Conservation (phyloP, 805 yeast genomes). For the Starmerella asiatica region DNA sequence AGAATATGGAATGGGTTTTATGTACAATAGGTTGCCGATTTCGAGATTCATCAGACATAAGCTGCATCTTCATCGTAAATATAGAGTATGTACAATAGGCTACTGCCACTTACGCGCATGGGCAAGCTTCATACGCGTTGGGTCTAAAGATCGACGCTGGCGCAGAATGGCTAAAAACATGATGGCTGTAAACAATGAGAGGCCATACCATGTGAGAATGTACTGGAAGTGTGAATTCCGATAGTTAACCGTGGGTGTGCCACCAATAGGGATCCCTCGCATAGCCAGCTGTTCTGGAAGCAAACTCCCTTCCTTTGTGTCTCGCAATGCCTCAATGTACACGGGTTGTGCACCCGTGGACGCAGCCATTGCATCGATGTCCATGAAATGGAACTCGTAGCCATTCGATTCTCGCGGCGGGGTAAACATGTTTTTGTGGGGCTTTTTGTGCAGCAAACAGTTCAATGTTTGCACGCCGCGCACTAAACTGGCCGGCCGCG, state of each 20-base stretch:
- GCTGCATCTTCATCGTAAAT: too few species aligned
- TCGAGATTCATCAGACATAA: too few species aligned
- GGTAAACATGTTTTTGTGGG: slow-evolving; percentile 51
- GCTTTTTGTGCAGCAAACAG: slow-evolving; percentile 61
- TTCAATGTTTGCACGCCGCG: slow-evolving; percentile 55
- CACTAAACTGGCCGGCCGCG: slow-evolving; percentile 57
- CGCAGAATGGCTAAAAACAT: slow-evolving; percentile 44
- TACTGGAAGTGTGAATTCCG: slow-evolving; percentile 87
- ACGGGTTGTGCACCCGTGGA: slow-evolving; percentile 56
- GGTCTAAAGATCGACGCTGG: slow-evolving; percentile 26
- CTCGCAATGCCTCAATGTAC: slow-evolving; percentile 60
- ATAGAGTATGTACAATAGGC: too few species aligned
- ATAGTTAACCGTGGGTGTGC: slow-evolving; percentile 63
- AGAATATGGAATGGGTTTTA: too few species aligned
- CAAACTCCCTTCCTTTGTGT: slow-evolving; percentile 28
- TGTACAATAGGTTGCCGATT: too few species aligned
- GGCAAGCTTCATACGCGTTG: slow-evolving; percentile 19
- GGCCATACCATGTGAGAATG: slow-evolving; percentile 88
- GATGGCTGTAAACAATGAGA: slow-evolving; percentile 57
- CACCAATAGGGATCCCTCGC: slow-evolving; percentile 86
- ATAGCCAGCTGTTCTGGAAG: slow-evolving; percentile 43
- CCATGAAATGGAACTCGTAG: slow-evolving; percentile 64
- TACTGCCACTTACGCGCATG: slow-evolving; percentile 24
- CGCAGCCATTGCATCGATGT: slow-evolving; percentile 65
- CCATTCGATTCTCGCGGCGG: slow-evolving; percentile 55